Evolutionary conservation across 225 moss, liverwort and hornwort species (phyloP).

Genomic region (Polytrichum formosum): DNA sequence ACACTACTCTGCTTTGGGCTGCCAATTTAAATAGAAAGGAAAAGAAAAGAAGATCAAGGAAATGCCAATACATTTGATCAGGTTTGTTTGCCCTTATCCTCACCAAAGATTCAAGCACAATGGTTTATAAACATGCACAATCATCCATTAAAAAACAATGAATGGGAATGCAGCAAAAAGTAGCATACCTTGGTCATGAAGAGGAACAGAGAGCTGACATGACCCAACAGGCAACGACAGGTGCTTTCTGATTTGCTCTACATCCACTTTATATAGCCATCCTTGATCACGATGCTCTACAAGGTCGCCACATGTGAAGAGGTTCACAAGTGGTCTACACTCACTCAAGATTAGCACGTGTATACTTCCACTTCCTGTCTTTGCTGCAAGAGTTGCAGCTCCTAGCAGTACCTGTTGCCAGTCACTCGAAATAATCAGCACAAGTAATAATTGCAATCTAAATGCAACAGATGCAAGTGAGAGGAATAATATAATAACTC

Average conservation of each 20-base stretch:
- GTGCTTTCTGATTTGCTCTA: slow-evolving; percentile 35
- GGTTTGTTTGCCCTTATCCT: too few relatives aligned
- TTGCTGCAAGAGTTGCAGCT: slow-evolving; percentile 49
- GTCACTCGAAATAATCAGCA: too few relatives aligned
- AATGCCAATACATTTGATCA: too few relatives aligned
- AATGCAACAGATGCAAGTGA: background rate
- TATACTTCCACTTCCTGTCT: slow-evolving; percentile 32
- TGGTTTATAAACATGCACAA: too few relatives aligned
- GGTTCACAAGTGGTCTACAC: slow-evolving; percentile 61
- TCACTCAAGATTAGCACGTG: slow-evolving; percentile 56
- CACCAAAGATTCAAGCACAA: too few relatives aligned
- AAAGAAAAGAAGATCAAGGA: too few relatives aligned
- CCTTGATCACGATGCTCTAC: slow-evolving; percentile 56
- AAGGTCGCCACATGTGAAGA: slow-evolving; percentile 64
- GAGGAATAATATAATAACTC: background rate
- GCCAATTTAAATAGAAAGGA: too few relatives aligned
- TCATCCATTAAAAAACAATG: too few relatives aligned
- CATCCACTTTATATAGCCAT: slow-evolving; percentile 64
- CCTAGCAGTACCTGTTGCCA: slow-evolving; percentile 47
- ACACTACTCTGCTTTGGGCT: too few relatives aligned
- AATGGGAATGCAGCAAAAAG: background rate
- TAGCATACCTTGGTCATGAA: slow-evolving; percentile 22
- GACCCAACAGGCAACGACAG: slow-evolving; percentile 61
- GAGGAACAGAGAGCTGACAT: slow-evolving; percentile 51
- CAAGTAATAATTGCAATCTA: too few relatives aligned